Percentiles rank a stretch among this genome's conserved stretches.
Evolutionary conservation across 2,329 filamentous ascomycete genomes (phyloP).

Genomic region (Coleophoma eucalyptorum): DNA sequence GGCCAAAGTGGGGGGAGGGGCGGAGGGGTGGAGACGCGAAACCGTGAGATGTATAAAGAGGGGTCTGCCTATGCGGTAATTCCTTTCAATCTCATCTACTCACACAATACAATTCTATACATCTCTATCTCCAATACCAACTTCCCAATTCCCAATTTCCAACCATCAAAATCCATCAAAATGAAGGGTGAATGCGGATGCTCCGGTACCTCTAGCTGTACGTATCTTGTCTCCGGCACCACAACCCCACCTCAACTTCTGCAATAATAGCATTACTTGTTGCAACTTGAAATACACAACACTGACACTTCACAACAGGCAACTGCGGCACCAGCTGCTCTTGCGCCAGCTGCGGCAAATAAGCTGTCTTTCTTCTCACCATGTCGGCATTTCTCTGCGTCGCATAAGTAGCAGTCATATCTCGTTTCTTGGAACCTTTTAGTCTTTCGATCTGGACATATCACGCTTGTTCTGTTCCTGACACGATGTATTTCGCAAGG

Average conservation of each 20-base stretch:
- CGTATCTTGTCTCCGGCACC: conserved; percentile 10
- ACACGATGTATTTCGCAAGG: too few species aligned
- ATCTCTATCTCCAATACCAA: not conserved
- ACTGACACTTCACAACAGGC: conserved; percentile 9
- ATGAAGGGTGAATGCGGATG: conserved; percentile 36
- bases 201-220: conserved; percentile 31
- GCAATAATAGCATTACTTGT: not conserved
- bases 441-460: too few species aligned
- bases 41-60: too few species aligned
- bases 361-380: conserved; percentile 13
- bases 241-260: not conserved
- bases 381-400: not conserved
- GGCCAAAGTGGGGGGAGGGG: too few species aligned
- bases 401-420: too few species aligned
- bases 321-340: conserved; percentile 27
- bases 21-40: too few species aligned
- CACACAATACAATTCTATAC: too few species aligned
- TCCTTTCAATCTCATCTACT: too few species aligned
- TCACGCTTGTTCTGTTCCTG: too few species aligned
- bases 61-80: too few species aligned
- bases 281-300: not conserved
- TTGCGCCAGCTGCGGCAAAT: conserved; percentile 33
- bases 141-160: not conserved
- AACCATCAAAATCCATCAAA: conserved; percentile 16
- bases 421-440: too few species aligned